Base-by-base conservation (phyloP, 192 early-diverging fungal genomes). In the Linnemannia hyalina region DNA sequence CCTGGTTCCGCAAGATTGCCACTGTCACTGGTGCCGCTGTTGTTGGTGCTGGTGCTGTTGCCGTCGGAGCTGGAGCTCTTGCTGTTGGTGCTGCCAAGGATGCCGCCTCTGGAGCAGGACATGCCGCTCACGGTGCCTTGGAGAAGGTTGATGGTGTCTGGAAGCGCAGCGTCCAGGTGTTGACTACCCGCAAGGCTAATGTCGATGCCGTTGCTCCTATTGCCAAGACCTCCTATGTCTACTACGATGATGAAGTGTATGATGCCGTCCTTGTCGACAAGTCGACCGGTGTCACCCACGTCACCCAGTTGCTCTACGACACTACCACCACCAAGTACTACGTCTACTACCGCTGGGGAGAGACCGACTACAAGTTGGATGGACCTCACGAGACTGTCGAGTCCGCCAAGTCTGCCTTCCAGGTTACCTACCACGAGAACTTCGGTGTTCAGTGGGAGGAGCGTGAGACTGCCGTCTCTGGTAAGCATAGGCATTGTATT, bases 191-290 rank as follows among this genome's bases (percentile, higher is more conserved):
- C 57, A 83, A 83, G 82, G 76, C 76, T 41, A 0, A 77, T 1
- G 82, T 83, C 11, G 82, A 83, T 69, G 26, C 73, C 29, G 29
- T 65, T 11, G 57, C 40, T 72, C 82, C 82, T 23, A 68, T 78
- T 68, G 82, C 82, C 47, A 73, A 83, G 75, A 76, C 69, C 29
- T 63, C 74, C 3, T 77, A 47, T 38, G 81, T 82, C 15, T 77
- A 82, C 70, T 77, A 82, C 52, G 81, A 82, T 29, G 81, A 82
- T 2, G 74, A 77, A 20, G 80, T 81, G 63, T 81, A 81, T 20
- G 80, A 81, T 47, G 74, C 80, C 1, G 74, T 76, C 23, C 69
- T 81, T 46, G 47, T 65, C 32, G 82, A 83, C 60, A 77, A 74
- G 71, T 73, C 20, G 54, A 83, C 70, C 52, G 82, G 82, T 22